These are phyloP conservation scores for Aspergillus affinis DNA, from an alignment of 495 filamentous ascomycete species.

Conservation along the genomic window DNA sequence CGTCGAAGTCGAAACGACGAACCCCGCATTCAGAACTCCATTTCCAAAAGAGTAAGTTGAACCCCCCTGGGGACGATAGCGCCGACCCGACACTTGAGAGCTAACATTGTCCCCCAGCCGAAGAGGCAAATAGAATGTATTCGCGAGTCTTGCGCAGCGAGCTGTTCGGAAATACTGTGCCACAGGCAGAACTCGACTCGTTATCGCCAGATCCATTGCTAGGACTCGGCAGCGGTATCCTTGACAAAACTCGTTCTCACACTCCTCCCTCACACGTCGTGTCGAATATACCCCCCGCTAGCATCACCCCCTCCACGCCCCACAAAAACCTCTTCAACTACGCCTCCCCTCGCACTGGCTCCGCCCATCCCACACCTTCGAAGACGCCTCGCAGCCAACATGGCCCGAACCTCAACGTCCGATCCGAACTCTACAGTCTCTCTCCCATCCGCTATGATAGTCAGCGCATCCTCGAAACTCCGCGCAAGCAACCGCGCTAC, in stretches of 20 bases:
- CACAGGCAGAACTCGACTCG: constrained; percentile 70
- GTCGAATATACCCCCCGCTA: constrained; percentile 61
- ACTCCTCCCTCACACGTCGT: constrained; percentile 73
- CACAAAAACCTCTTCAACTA: constrained; percentile 98
- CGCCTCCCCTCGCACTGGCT: constrained; percentile 72
- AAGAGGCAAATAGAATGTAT: constrained; percentile 92
- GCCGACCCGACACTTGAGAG: constrained; percentile 4
- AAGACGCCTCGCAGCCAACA: constrained; percentile 86
- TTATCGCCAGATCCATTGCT: constrained; percentile 63
- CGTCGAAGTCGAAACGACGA: constrained; percentile 79
- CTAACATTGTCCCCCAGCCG: constrained; percentile 62
- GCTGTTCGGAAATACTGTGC: constrained; percentile 84
- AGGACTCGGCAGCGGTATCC: constrained; percentile 56
- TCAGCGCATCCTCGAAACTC: constrained; percentile 87
- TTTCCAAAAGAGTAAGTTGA: constrained; percentile 81
- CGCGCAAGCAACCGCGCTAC: constrained; percentile 79
- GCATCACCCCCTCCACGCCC: constrained; percentile 86
- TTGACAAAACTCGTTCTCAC: constrained; percentile 71
- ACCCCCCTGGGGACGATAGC: not conserved
- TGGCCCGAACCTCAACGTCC: constrained; percentile 79
- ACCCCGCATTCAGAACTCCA: constrained; percentile 87
- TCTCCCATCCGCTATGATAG: constrained; percentile 88
- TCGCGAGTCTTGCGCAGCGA: constrained; percentile 86
- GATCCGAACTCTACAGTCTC: constrained; percentile 88
- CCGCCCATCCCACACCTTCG: constrained; percentile 77